Evolutionary conservation across 73 alveolate genomes (phyloP).

Genomic region (Blepharisma japonicum): DNA sequence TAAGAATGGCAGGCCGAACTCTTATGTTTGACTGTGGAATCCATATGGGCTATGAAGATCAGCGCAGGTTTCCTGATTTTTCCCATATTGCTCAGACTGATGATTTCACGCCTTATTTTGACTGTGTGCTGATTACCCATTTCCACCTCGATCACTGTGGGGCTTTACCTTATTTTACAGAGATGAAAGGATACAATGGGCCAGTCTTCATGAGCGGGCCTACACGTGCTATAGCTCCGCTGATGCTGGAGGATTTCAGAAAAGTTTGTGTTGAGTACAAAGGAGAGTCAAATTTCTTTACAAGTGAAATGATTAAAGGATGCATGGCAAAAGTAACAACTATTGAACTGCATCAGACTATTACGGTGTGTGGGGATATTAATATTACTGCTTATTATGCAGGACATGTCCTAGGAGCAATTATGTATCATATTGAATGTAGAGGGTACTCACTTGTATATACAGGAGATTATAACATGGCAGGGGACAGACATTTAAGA

Average conservation of each 20-base stretch:
- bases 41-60: conserved; percentile 85
- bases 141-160: conserved; percentile 99
- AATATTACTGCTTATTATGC: conserved; percentile 96
- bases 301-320: conserved; percentile 41
- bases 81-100: conserved; percentile 29
- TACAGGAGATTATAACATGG: conserved; percentile 98
- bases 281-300: conserved; percentile 21
- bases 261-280: conserved; percentile 53
- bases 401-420: conserved; percentile 99
- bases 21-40: conserved; percentile 97
- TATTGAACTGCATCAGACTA: conserved; percentile 22
- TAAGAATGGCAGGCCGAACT: conserved; percentile 78
- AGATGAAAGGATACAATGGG: conserved; percentile 65
- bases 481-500: conserved; percentile 95
- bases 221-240: conserved; percentile 95
- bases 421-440: conserved; percentile 67
- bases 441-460: conserved; percentile 77
- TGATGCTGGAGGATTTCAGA: conserved; percentile 95
- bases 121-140: conserved; percentile 88
- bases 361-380: conserved; percentile 34
- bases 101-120: conserved; percentile 47
- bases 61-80: conserved; percentile 62
- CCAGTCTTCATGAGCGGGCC: conserved; percentile 96
- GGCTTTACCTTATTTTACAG: conserved; percentile 97
- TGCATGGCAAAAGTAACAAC: conserved; percentile 34